Base-by-base conservation (phyloP, 2,329 filamentous ascomycete species). In the Beauveria asiatica region DNA sequence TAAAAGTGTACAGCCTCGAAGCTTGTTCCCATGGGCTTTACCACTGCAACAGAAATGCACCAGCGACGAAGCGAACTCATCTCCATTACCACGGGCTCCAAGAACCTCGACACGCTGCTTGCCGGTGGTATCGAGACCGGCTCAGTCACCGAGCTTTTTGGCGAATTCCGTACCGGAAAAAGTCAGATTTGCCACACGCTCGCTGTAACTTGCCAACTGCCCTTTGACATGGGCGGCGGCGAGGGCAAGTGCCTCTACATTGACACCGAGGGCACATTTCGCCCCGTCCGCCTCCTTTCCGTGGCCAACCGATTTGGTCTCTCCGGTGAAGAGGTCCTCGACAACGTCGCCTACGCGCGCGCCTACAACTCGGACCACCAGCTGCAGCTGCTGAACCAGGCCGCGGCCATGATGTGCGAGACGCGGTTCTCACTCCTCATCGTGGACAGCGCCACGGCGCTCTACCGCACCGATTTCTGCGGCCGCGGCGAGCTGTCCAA, bases 361-460 rank as follows among this genome's bases (percentile, higher is more conserved):
- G 94, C 94, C 10, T 99, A 99, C 79, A 99, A 99, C 73, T 97
- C 93, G 0, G 94, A 99, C 66, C 94, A 99, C 74, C 94, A 99
- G 73, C 83, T 99, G 55, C 91, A 96, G 72, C 82, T 99, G 8
- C 85, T 99, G 63, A 94, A 94, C 68, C 93, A 97, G 73, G 95
- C 94, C 3, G 89, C 94, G 2, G 86, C 92, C 63, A 99, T 99
- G 94, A 99, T 99, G 95, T 97, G 92, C 61, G 95, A 99, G 77
- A 99, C 94, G 0, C 86, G 94, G 4, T 99, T 99, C 74, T 97
- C 94, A 3, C 82, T 99, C 9, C 85, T 99, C 54, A 86, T 99
- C 53, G 94, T 99, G 60, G 94, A 99, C 75, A 96, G 92, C 60
- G 95, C 95, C 16, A 99, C 94, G 0, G 88, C 93, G 2, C 82